Conservation (phyloP, 2,329 filamentous ascomycete species). For the Colletotrichum phormii region DNA sequence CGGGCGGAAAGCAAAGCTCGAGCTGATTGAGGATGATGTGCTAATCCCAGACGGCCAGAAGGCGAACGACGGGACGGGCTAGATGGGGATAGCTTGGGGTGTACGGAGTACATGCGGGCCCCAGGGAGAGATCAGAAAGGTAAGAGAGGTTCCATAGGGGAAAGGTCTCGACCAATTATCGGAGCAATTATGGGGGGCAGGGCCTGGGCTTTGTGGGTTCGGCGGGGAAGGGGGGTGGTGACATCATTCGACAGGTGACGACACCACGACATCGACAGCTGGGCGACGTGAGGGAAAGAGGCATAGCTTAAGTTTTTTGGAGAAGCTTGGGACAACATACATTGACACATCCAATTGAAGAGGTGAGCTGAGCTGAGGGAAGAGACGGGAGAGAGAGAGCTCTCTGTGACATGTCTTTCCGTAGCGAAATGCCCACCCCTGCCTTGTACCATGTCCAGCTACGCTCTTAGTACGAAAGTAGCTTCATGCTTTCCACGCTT, state of each 20-base stretch:
- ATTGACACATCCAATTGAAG: neutral
- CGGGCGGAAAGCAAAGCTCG: neutral
- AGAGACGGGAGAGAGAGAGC: neutral
- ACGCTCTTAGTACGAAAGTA: neutral
- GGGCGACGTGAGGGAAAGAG: conserved; percentile 1
- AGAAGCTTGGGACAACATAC: conserved; percentile 5
- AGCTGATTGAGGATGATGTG: conserved; percentile 5
- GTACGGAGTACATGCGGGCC: conserved; percentile 14
- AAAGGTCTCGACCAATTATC: conserved; percentile 27
- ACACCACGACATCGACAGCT: conserved; percentile 39
- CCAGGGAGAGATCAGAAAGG: conserved; percentile 9
- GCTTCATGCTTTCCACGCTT: neutral
- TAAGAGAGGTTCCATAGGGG: neutral
- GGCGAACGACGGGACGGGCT: conserved; percentile 5
- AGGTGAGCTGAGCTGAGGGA: neutral
- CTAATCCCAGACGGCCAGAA: neutral
- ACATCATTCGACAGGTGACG: conserved; percentile 55
- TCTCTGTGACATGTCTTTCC: conserved; percentile 1
- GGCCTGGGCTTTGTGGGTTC: conserved; percentile 19
- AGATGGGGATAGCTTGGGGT: conserved; percentile 25
- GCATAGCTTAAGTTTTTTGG: conserved; percentile 3
- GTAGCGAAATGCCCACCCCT: neutral
- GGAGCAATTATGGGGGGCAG: neutral
- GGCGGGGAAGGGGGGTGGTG: conserved; percentile 47
- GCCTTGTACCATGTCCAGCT: conserved; percentile 3